These are phyloP conservation scores for Sophora flavescens DNA, from an alignment of 306 rosid species.

Conservation along the genomic window DNA sequence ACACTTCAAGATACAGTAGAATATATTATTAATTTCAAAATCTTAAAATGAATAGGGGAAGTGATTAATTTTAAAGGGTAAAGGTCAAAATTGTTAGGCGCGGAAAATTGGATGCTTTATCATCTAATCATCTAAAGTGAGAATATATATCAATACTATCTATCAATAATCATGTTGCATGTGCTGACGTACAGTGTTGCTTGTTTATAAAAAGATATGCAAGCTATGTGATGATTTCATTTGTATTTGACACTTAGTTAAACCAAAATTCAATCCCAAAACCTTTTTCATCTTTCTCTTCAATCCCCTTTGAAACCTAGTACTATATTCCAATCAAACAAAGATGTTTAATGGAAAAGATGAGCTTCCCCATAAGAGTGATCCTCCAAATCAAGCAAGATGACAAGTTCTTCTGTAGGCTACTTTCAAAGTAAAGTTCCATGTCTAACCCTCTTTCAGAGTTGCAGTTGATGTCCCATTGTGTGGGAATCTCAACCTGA, in stretches of 20 bases:
- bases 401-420: constrained; percentile 70
- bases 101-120: not conserved
- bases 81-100: constrained; percentile 33
- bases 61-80: not conserved
- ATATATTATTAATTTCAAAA: too few relatives aligned
- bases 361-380: constrained; percentile 56
- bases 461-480: too few relatives aligned
- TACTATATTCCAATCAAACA: not conserved
- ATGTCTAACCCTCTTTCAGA: too few relatives aligned
- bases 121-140: not conserved
- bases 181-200: too few relatives aligned
- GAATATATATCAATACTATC: not conserved
- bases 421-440: constrained; percentile 75
- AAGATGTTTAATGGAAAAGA: constrained; percentile 51
- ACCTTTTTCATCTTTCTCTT: not conserved
- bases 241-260: constrained; percentile 8
- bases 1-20: too few relatives aligned
- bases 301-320: not conserved
- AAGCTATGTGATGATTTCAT: too few relatives aligned
- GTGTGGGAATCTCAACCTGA: too few relatives aligned
- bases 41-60: too few relatives aligned
- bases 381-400: constrained; percentile 67
- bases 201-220: too few relatives aligned
- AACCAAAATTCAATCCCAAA: constrained; percentile 14
- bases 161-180: too few relatives aligned